These are phyloP conservation scores for Iberis pinnata DNA, from an alignment of 345 rosid species.

Conservation along the genomic window DNA sequence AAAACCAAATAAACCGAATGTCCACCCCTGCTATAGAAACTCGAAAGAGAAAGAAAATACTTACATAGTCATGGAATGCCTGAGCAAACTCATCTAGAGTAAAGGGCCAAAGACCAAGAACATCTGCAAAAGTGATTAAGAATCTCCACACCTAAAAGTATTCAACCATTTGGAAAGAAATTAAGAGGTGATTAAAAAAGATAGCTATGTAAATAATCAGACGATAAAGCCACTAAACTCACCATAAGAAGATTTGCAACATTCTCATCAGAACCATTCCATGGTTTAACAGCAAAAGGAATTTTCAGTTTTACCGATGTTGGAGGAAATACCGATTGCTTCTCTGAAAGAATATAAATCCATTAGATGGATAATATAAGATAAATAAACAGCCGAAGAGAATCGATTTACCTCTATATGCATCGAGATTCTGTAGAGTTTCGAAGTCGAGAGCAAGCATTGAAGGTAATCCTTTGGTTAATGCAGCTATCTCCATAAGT, in stretches of 20 bases:
- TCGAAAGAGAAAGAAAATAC: constrained; percentile 20
- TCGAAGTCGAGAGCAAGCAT: constrained; percentile 62
- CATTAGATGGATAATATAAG: constrained; percentile 7
- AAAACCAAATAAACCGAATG: too few relatives aligned
- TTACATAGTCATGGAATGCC: constrained; percentile 82
- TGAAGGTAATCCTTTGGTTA: constrained; percentile 59
- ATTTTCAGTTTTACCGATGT: constrained; percentile 48
- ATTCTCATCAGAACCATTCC: constrained; percentile 79
- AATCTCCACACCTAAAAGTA: constrained; percentile 74
- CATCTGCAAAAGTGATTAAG: constrained; percentile 68
- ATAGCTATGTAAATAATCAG: too few relatives aligned
- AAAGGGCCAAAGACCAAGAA: constrained; percentile 90
- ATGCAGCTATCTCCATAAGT: constrained; percentile 82
- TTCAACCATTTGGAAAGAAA: constrained; percentile 7
- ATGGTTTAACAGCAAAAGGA: constrained; percentile 68
- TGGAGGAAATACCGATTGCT: constrained; percentile 58
- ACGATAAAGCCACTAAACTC: constrained; percentile 22
- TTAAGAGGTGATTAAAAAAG: too few relatives aligned
- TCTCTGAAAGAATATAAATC: constrained; percentile 41
- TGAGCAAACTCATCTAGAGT: constrained; percentile 86
- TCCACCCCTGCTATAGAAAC: too few relatives aligned
- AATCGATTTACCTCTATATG: constrained; percentile 51
- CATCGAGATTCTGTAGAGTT: constrained; percentile 65
- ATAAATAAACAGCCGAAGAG: neutral
- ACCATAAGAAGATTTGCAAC: constrained; percentile 90